These are phyloP conservation scores for Russula earlei DNA, from an alignment of 768 basidiomycete genomes.

Conservation along the genomic window DNA sequence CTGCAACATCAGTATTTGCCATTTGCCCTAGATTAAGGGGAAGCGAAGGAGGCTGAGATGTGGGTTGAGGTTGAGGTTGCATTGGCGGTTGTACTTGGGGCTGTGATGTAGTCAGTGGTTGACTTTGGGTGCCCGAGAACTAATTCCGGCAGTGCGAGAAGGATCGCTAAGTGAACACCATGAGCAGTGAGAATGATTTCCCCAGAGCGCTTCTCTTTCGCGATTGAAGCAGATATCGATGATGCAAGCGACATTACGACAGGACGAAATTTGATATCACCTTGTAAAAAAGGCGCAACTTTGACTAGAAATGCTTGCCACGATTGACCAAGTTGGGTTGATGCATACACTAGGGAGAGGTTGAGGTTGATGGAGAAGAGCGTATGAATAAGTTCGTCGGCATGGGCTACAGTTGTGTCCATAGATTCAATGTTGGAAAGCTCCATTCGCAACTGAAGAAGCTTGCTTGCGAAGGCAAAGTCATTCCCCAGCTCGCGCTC, in stretches of 20 bases:
- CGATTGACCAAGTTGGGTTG: conserved; percentile 62
- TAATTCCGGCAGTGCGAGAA: conserved; percentile 71
- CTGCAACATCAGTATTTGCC: no score
- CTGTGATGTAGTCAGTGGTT: no score
- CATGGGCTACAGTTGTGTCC: conserved; percentile 35
- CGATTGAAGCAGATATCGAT: conserved; percentile 55
- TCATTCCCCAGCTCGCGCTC: conserved; percentile 74
- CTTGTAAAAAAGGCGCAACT: conserved; percentile 53
- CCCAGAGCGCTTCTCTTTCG: conserved; percentile 60
- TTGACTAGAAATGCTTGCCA: conserved; percentile 69
- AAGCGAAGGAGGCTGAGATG: no score
- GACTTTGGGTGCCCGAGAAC: conserved; percentile 55
- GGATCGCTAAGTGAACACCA: conserved; percentile 57
- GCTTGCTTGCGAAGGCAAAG: conserved; percentile 59
- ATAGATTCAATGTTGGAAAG: conserved; percentile 32
- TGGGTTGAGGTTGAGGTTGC: no score
- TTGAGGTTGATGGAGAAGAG: conserved; percentile 78
- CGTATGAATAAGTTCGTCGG: conserved; percentile 44
- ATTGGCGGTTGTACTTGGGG: no score
- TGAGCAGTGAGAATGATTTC: conserved; percentile 84
- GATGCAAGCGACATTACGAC: conserved; percentile 49
- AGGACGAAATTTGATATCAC: conserved; percentile 45
- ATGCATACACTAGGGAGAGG: conserved; percentile 73
- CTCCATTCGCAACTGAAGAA: conserved; percentile 53
- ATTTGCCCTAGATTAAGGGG: no score